Evolutionary conservation across 73 alveolate genomes (phyloP), one percentile per base, ranked within the genome.

Genomic region (Breviolum minutum): DNA sequence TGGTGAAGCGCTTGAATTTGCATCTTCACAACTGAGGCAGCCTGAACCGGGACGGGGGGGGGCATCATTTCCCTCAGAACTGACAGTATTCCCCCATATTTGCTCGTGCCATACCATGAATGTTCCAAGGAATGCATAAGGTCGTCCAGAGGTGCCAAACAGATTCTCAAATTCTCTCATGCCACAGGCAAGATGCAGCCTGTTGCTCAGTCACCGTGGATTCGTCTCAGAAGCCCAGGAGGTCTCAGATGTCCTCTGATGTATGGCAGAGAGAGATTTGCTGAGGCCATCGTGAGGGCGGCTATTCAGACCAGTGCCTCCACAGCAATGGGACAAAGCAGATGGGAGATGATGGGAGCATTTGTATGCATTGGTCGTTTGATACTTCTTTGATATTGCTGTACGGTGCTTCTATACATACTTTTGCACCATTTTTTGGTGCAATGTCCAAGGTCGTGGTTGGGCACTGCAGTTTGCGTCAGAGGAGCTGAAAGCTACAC

Each of bases 391-490:
- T 71, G 26, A 71, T 20, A 30, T 26, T 10, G 81, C 32, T 20
- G 5, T 8, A 40, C 29, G 4, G 81, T 71, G 81, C 81, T 71
- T 8, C 40, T 11, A 70, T 26, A 8, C 81, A 2, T 71, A 17
- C 13, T 40, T 40, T 40, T 40, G 19, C 81, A 71, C 40, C 40
- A 30, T 11, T 10, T 77, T 77, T 22, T 8, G 11, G 12, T n/a
- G 63, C 32, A 29, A 30, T 30, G 5, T 29, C 26, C 62, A 22
- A 91, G 97, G 97, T 29, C 90, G 98, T 8, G 98, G 98, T 27
- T 92, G 98, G 98, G 98, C 98, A 6, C 19, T 92, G 66, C 98
- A 92, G 91, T 92, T n/a, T 60, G 98, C 98, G 8, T 92, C 98
- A 8, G 91, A 92, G 98, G 94, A 62, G 29, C 20, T 24, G 91